Conservation (phyloP, 78 protist genomes). For the Dictyostelium firmibasis region DNA sequence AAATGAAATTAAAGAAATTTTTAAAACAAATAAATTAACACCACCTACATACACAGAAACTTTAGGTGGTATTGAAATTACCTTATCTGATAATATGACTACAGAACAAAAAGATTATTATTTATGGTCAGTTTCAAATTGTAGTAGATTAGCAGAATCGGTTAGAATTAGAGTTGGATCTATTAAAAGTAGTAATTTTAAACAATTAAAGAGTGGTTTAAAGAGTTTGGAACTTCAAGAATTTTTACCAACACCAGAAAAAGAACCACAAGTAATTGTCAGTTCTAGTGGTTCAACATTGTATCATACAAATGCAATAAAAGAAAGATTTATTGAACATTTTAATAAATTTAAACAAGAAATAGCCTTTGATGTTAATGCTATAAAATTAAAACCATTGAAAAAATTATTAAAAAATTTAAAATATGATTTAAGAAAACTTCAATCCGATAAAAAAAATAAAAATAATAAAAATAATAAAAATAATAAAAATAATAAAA, state of each 20-base stretch:
- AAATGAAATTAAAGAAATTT: not conserved
- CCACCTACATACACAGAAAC: too few species aligned
- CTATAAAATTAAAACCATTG: not conserved
- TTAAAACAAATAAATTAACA: not conserved
- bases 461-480: not conserved
- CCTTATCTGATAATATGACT: not conserved
- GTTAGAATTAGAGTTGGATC: constrained; percentile 28
- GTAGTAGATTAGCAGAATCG: constrained; percentile 45
- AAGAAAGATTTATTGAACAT: constrained; percentile 32
- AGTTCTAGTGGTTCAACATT: not conserved
- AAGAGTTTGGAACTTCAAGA: not conserved
- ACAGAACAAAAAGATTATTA: too few species aligned
- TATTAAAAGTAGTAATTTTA: not conserved
- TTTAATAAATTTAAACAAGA: not conserved
- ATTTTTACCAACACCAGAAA: not conserved
- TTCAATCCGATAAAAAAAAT: not conserved
- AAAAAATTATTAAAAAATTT: constrained; percentile 12
- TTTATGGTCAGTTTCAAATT: constrained; percentile 52
- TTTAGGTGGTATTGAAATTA: not conserved
- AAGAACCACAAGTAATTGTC: not conserved
- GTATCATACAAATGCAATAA: constrained; percentile 39
- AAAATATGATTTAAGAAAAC: not conserved
- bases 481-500: not conserved
- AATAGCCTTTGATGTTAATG: not conserved
- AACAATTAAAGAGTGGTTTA: not conserved